Evolutionary conservation across 768 basidiomycete species (phyloP).

Genomic region (Suillus paluster): DNA sequence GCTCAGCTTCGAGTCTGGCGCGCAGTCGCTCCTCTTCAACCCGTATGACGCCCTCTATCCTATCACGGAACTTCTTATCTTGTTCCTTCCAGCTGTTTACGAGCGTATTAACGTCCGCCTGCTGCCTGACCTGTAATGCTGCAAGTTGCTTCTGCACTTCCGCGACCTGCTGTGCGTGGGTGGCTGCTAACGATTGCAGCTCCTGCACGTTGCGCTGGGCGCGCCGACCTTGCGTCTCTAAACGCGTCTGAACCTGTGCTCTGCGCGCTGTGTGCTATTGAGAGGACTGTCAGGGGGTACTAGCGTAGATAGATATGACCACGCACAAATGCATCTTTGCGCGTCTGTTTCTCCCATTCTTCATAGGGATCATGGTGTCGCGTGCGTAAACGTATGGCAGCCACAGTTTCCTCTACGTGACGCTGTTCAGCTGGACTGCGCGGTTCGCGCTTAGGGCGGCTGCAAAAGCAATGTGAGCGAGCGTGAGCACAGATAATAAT

Average conservation of each 20-base stretch:
- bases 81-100: constrained; percentile 50
- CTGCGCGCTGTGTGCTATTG: constrained; percentile 45
- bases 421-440: constrained; percentile 36
- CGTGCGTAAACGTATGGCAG: constrained; percentile 48
- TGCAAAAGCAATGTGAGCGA: background rate
- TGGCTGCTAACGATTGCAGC: constrained; percentile 38
- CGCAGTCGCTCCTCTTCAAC: constrained; percentile 64
- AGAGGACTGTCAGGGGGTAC: background rate
- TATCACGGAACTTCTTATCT: constrained; percentile 51
- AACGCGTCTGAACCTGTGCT: constrained; percentile 25
- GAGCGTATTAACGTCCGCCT: constrained; percentile 50
- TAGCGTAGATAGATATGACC: background rate
- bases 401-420: constrained; percentile 48
- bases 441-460: constrained; percentile 25
- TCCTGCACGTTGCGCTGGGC: constrained; percentile 15
- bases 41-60: constrained; percentile 66
- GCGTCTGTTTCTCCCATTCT: constrained; percentile 54
- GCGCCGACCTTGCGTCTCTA: constrained; percentile 23
- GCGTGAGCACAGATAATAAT: constrained; percentile 11
- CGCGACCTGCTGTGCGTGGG: constrained; percentile 53
- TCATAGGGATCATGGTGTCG: constrained; percentile 51
- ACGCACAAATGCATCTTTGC: constrained; percentile 51
- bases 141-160: constrained; percentile 55
- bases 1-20: constrained; percentile 58
- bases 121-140: constrained; percentile 46